A percentile compares a stretch with the other conserved stretches of the same genome.
phyloP scores from a whole-genome alignment of 2,329 filamentous ascomycete species.

The Penicillium palitans region DNA sequence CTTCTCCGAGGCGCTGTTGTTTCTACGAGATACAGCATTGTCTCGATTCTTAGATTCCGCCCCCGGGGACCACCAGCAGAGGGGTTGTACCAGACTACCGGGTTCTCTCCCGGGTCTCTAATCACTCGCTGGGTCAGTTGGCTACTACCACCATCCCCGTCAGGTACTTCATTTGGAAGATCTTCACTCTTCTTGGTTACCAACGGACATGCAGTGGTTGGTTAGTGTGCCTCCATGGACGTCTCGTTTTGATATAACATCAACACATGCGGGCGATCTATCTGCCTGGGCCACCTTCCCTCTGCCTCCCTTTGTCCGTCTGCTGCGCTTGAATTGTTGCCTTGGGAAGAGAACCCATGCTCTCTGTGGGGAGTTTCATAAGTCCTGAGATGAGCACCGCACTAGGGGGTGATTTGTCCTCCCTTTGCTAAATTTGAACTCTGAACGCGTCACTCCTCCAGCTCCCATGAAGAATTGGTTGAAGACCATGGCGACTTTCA shows the following conservation, averaged over 20 bases:
- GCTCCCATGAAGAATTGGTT: conserved; percentile 28
- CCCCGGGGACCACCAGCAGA: conserved; percentile 21
- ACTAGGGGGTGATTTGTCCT: conserved; percentile 20
- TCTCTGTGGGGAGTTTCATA: conserved; percentile 13
- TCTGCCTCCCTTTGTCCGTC: conserved; percentile 1
- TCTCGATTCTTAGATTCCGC: conserved; percentile 16
- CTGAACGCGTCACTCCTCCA: background rate
- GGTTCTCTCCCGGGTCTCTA: conserved; percentile 21
- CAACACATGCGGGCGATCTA: conserved; percentile 21
- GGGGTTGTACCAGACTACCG: conserved; percentile 33
- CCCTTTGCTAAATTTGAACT: conserved; percentile 11
- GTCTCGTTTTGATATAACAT: conserved; percentile 27
- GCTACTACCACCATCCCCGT: conserved; percentile 16
- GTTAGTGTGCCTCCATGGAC: conserved; percentile 18
- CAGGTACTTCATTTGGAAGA: conserved; percentile 19
- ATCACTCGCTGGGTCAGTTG: conserved; percentile 16
- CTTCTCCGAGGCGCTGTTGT: conserved; percentile 21
- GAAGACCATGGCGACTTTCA: conserved; percentile 32
- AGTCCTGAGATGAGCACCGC: conserved; percentile 21
- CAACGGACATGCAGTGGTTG: conserved; percentile 25
- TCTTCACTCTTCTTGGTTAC: conserved; percentile 19
- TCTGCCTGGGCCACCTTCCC: conserved; percentile 9
- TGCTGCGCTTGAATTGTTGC: background rate
- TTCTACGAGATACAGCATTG: conserved; percentile 7
- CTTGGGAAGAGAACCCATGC: background rate